Evolutionary conservation across 108 stramenopile genomes (phyloP).

Genomic region (Skeletonema potamos): DNA sequence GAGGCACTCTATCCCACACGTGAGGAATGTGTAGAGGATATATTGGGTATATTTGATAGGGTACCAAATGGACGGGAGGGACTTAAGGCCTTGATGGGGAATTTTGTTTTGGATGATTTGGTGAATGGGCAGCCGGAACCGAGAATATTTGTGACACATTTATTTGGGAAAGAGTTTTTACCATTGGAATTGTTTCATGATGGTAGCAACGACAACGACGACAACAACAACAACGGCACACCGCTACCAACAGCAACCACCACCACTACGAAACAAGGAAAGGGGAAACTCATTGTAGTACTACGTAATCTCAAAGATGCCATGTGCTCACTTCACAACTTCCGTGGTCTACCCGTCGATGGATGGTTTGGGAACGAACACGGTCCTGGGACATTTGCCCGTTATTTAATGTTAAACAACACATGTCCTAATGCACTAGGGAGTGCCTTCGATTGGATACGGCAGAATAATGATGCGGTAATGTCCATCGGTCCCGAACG

Average conservation of each 20-base stretch:
- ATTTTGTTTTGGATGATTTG: slow-evolving; percentile 32
- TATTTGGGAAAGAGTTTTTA: slow-evolving; percentile 16
- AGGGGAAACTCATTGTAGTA: not conserved
- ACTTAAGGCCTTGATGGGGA: slow-evolving; percentile 13
- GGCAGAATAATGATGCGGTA: not conserved
- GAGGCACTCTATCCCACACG: slow-evolving; percentile 21
- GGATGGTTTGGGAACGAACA: slow-evolving; percentile 4
- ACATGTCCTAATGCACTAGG: not conserved
- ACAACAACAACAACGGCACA: too few species aligned
- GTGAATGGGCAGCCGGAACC: slow-evolving; percentile 18
- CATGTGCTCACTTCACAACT: slow-evolving; percentile 1
- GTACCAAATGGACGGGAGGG: not conserved
- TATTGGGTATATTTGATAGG: not conserved
- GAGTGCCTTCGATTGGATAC: not conserved
- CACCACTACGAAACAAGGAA: too few species aligned
- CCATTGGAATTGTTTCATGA: slow-evolving; percentile 16
- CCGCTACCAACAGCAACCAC: too few species aligned
- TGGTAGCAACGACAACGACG: not conserved
- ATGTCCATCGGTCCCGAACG: not conserved
- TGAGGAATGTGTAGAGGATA: not conserved
- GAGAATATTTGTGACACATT: slow-evolving; percentile 31
- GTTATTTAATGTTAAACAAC: not conserved
- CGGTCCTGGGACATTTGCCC: not conserved
- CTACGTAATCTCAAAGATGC: slow-evolving; percentile 6
- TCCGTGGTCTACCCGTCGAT: not conserved